These are phyloP conservation scores for Camellia japonica DNA, from an alignment of 148 eudicot species.

Conservation along the genomic window DNA sequence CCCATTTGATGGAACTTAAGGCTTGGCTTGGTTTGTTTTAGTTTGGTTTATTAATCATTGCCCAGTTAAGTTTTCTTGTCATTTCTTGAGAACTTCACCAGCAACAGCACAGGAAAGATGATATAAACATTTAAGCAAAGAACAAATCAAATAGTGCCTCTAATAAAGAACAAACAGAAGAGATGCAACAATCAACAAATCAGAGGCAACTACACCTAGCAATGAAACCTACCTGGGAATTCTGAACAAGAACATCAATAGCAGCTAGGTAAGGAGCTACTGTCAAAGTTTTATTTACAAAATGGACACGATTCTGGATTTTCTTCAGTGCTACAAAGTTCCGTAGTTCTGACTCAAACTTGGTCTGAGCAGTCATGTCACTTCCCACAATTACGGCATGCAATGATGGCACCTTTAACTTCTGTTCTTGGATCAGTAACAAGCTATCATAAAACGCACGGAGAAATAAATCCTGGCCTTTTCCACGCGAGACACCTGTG, in stretches of 20 bases:
- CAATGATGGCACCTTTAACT: slow-evolving; percentile 77
- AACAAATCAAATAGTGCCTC: background rate
- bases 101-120: background rate
- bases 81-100: background rate
- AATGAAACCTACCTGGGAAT: slow-evolving; percentile 66
- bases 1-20: too few relatives aligned
- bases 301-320: slow-evolving; percentile 76
- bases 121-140: background rate
- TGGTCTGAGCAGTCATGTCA: slow-evolving; percentile 85
- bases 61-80: background rate
- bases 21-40: background rate
- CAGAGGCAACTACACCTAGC: background rate
- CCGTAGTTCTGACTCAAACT: slow-evolving; percentile 89
- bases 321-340: slow-evolving; percentile 65
- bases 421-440: slow-evolving; percentile 69
- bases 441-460: slow-evolving; percentile 81
- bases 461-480: slow-evolving; percentile 93
- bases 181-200: background rate
- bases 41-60: background rate
- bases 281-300: slow-evolving; percentile 85
- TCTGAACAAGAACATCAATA: slow-evolving; percentile 90
- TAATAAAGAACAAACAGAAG: background rate
- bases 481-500: slow-evolving; percentile 94
- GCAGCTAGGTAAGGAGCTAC: slow-evolving; percentile 92
- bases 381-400: slow-evolving; percentile 97